Conservation (phyloP, 2,329 filamentous ascomycete genomes). For the Trichoderma polysporum region DNA sequence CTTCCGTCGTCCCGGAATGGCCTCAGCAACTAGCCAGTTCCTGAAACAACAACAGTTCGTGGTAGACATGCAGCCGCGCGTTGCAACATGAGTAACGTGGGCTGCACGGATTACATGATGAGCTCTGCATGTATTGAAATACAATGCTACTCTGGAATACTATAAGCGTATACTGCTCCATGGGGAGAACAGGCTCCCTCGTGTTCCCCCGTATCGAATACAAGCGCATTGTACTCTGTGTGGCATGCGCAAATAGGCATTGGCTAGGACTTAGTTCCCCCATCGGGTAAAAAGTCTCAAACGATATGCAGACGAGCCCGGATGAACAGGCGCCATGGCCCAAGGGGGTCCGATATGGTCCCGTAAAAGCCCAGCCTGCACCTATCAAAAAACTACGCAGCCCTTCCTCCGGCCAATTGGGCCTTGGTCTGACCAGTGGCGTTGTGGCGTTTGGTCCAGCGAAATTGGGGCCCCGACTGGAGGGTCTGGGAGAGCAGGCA, state of each 20-base stretch:
- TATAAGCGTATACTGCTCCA: too few relatives aligned
- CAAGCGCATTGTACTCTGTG: neutral
- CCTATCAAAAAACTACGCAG: conserved; percentile 20
- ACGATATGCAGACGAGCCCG: conserved; percentile 2
- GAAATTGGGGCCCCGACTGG: conserved; percentile 17
- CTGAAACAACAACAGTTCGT: conserved; percentile 2
- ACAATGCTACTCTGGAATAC: too few relatives aligned
- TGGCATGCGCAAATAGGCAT: neutral
- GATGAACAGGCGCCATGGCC: conserved; percentile 9
- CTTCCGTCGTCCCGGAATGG: neutral
- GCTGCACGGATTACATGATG: neutral
- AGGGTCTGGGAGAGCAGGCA: neutral
- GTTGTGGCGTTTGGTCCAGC: conserved; percentile 20
- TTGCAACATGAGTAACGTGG: neutral
- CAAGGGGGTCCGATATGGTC: conserved; percentile 20
- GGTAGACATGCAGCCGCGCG: neutral
- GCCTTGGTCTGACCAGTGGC: conserved; percentile 13
- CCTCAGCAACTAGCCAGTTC: neutral
- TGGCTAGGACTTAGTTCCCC: conserved; percentile 4
- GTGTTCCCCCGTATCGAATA: neutral
- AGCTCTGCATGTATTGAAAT: neutral
- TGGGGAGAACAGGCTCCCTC: too few relatives aligned
- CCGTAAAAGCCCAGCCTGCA: conserved; percentile 13
- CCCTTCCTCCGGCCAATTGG: conserved; percentile 20
- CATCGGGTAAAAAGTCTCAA: conserved; percentile 11